phyloP scores from a whole-genome alignment of 73 alveolate genomes.

The Paramecium sonneborni region DNA sequence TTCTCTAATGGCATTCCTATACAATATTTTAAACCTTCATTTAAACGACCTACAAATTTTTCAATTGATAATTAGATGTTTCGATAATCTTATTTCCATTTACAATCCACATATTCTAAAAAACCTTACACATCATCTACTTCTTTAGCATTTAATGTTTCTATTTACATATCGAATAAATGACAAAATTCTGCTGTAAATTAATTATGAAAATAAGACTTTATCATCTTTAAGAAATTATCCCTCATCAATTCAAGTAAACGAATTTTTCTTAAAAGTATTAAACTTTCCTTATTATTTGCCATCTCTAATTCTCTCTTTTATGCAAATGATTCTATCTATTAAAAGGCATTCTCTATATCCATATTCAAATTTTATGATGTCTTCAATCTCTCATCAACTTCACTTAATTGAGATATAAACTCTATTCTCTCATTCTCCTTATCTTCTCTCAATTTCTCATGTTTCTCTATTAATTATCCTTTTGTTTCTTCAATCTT shows the following conservation, averaged over 20 bases:
- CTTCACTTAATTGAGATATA: background rate
- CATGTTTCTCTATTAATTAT: background rate
- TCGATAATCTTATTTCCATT: conserved; percentile 39
- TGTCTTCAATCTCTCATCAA: background rate
- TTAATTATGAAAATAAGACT: conserved; percentile 35
- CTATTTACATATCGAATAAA: conserved; percentile 2
- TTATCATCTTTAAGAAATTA: conserved; percentile 24
- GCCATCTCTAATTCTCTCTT: background rate
- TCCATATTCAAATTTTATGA: background rate
- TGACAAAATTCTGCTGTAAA: conserved; percentile 50
- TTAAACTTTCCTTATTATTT: background rate
- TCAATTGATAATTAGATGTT: background rate
- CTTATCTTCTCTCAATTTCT: background rate
- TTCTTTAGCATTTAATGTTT: conserved; percentile 12
- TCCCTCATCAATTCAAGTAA: conserved; percentile 9
- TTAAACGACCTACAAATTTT: background rate
- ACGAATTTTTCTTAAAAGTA: background rate
- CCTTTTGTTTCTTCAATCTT: background rate
- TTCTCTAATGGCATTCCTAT: conserved; percentile 8
- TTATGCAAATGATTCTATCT: background rate
- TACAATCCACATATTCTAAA: conserved; percentile 32
- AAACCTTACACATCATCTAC: conserved; percentile 26
- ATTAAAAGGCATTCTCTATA: background rate
- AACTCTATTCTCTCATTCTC: background rate
- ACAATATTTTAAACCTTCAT: conserved; percentile 23